These are phyloP conservation scores for Moesziomyces sp. DNA, from an alignment of 1,284 basidiomycete genomes.

Conservation along the genomic window DNA sequence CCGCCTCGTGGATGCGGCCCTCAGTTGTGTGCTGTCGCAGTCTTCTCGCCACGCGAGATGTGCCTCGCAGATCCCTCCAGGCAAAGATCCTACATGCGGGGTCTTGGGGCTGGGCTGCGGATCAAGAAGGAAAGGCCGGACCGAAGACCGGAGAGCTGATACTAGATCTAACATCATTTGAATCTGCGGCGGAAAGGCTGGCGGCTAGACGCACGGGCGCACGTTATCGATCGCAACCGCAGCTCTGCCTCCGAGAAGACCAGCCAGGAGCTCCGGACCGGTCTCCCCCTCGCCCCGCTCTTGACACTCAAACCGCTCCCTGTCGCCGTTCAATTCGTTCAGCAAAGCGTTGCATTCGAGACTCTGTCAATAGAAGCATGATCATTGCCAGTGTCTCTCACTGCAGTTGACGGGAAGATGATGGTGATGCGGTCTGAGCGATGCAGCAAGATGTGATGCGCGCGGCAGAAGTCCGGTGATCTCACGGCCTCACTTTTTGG, in stretches of 20 bases:
- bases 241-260: not conserved
- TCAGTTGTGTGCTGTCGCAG: not conserved
- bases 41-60: not conserved
- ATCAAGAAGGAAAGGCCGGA: not conserved
- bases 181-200: not conserved
- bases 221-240: constrained; percentile 12
- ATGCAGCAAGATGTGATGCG: not conserved
- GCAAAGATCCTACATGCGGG: too few species aligned
- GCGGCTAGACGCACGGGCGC: too few species aligned
- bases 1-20: not conserved
- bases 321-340: too few species aligned
- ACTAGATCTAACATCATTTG: not conserved
- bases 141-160: not conserved
- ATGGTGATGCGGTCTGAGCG: too few species aligned
- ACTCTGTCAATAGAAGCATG: not conserved
- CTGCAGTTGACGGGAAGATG: too few species aligned
- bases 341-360: too few species aligned
- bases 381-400: not conserved
- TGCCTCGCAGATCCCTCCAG: not conserved
- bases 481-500: not conserved
- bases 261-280: constrained; percentile 29
- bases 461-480: not conserved
- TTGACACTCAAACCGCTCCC: not conserved
- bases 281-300: not conserved
- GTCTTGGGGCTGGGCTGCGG: too few species aligned